Evolutionary conservation across 139 green algal species (phyloP), one percentile per base, ranked within the genome.

Genomic region (Axilococcus clingmanii): DNA sequence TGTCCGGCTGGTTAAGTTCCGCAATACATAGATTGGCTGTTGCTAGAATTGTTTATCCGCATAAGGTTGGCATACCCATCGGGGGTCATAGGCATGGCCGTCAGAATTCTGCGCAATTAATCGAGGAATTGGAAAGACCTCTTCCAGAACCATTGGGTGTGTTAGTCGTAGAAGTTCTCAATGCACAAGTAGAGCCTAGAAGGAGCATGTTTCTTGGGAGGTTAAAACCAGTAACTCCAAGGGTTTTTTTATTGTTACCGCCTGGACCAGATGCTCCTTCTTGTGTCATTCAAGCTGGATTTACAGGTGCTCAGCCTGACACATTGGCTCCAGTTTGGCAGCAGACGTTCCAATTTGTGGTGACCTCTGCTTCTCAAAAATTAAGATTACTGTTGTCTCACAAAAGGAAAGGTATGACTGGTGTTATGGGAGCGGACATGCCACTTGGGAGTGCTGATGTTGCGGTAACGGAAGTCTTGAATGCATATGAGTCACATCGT

Each of bases 361-460:
- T 68, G 24, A 51, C 19, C 31, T 45, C 29, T 25, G 17, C 23
- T 5, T 43, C 29, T 34, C 60, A 68, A 40, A 33, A 41, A 19
- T 25, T 68, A 34, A 41, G 52, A 31, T 29, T 68, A 40, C 41
- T 68, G n/a, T 31, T 68, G 4, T 60, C 60, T 4, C 60, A 68
- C 41, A 61, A 59, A 51, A 56, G 60, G 25, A 49, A 23, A 4
- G n/a, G n/a, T n/a, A 36, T 66, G n/a, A 46, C 45, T 29, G 17
- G 40, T 20, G 41, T 56, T 3, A 30, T 68, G 38, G 60, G 60
- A n/a, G 60, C 60, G 2, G 60, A 68, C 25, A 42, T 68, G 40
- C 60, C 60, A 5, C 60, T 68, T 33, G 60, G 60, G 15, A 40
- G 12, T 34, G 55, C 51, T 17, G 51, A 68, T 1, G 9, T 59